phyloP scores from a whole-genome alignment of 768 basidiomycete genomes.

The Cubamyces sp. region DNA sequence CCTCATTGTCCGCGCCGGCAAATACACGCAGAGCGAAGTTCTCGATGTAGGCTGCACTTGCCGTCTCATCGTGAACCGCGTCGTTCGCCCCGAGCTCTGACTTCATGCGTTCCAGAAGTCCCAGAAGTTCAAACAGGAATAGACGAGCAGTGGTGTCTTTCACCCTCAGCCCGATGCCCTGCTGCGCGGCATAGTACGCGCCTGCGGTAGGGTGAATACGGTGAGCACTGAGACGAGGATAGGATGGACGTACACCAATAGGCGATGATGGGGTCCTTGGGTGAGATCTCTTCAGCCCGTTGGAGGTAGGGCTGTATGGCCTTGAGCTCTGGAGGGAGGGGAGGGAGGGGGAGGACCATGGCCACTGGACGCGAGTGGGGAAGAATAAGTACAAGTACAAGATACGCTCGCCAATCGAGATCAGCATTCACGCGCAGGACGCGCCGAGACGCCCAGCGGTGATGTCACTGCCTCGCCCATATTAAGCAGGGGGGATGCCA shows the following conservation, averaged over 20 bases:
- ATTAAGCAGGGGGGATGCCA: slow-evolving; percentile 11
- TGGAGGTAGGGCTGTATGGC: slow-evolving; percentile 80
- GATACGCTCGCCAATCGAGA: slow-evolving; percentile 15
- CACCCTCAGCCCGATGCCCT: slow-evolving; percentile 76
- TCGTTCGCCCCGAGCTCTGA: slow-evolving; percentile 72
- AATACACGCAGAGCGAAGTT: slow-evolving; percentile 96
- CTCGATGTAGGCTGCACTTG: slow-evolving; percentile 88
- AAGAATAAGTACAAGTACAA: slow-evolving; percentile 1
- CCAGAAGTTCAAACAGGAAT: slow-evolving; percentile 75
- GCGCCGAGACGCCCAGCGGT: neutral
- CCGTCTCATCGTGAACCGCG: slow-evolving; percentile 80
- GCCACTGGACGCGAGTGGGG: slow-evolving; percentile 8
- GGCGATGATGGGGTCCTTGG: slow-evolving; percentile 82
- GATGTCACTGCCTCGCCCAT: slow-evolving; percentile 17
- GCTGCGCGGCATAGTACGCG: slow-evolving; percentile 90
- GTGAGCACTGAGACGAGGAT: neutral
- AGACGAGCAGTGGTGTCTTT: slow-evolving; percentile 66
- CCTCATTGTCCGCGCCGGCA: slow-evolving; percentile 86
- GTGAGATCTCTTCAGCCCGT: slow-evolving; percentile 84
- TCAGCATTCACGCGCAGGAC: neutral
- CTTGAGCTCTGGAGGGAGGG: slow-evolving; percentile 63
- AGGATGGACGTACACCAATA: slow-evolving; percentile 84
- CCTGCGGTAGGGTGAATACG: slow-evolving; percentile 47
- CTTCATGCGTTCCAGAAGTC: slow-evolving; percentile 82
- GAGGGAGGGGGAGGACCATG: slow-evolving; percentile 57